Percentiles rank a stretch among this genome's conserved stretches.
Evolutionary conservation across 83 land plant genomes (phyloP).

Genomic region (Larix sibirica): DNA sequence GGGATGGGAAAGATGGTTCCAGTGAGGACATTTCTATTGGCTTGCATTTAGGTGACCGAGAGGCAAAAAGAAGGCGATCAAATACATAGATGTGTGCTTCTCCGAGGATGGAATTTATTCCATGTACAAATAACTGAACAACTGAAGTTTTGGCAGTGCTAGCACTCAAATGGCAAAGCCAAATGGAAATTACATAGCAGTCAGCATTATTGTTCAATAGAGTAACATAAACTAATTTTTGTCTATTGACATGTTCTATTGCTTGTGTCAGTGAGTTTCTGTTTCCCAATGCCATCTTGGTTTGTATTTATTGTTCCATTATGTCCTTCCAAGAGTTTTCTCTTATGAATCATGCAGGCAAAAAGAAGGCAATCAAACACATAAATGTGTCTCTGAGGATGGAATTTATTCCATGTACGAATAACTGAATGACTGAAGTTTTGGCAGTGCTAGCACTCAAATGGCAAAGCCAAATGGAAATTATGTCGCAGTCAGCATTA

Average conservation of each 20-base stretch:
- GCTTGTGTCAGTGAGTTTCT: neutral
- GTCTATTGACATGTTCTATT: neutral
- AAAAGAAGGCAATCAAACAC: slow-evolving; percentile 34
- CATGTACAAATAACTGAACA: neutral
- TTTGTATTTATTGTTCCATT: neutral
- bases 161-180: slow-evolving; percentile 11
- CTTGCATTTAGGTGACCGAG: slow-evolving; percentile 42
- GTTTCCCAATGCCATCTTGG: neutral
- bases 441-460: slow-evolving; percentile 3
- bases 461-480: slow-evolving; percentile 11
- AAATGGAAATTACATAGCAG: neutral
- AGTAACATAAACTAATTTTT: slow-evolving; percentile 13
- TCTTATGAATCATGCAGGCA: slow-evolving; percentile 4
- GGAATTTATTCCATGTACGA: neutral
- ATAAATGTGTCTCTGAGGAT: neutral
- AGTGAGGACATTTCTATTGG: slow-evolving; percentile 42
- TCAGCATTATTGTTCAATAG: slow-evolving; percentile 12
- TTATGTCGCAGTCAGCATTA: slow-evolving; percentile 7
- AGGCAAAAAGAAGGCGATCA: slow-evolving; percentile 34
- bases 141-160: slow-evolving; percentile 7
- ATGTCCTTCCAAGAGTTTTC: neutral
- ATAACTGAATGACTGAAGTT: neutral
- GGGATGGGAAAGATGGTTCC: slow-evolving; percentile 25
- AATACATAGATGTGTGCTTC: neutral
- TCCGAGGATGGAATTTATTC: neutral